Conservation (phyloP, 441 rosid genomes). For the California macrophylla region DNA sequence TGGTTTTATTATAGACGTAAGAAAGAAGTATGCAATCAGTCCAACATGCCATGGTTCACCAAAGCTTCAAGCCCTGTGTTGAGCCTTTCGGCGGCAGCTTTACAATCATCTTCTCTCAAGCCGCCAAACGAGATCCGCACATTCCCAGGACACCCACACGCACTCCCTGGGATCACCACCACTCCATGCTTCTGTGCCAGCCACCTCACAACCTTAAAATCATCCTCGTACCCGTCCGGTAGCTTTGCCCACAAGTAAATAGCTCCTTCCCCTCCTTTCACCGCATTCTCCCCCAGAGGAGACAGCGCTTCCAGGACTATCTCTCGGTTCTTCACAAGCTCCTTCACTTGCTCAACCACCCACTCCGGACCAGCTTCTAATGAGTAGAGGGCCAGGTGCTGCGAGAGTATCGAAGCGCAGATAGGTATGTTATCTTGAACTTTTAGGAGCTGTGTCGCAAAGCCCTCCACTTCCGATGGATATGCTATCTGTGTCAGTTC, state of each 20-base stretch:
- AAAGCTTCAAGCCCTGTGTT: conserved; percentile 69
- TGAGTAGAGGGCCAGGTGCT: conserved; percentile 70
- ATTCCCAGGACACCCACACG: conserved; percentile 67
- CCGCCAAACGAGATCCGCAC: conserved; percentile 84
- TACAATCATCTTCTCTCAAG: conserved; percentile 51
- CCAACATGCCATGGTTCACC: conserved; percentile 53
- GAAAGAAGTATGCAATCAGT: no score
- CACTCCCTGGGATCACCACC: conserved; percentile 74
- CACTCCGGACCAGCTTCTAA: conserved; percentile 69
- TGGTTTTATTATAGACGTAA: no score
- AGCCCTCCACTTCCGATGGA: conserved; percentile 65
- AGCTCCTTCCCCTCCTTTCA: conserved; percentile 94
- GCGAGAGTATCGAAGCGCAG: conserved; percentile 77
- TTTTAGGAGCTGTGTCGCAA: conserved; percentile 62
- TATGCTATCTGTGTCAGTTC: conserved; percentile 62
- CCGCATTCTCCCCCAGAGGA: conserved; percentile 64
- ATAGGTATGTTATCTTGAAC: conserved; percentile 96
- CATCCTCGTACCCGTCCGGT: conserved; percentile 44
- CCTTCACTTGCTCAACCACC: conserved; percentile 57
- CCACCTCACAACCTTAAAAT: conserved; percentile 66
- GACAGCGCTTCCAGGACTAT: conserved; percentile 61
- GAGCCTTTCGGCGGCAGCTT: conserved; percentile 62
- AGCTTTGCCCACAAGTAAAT: conserved; percentile 92
- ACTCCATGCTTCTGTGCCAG: conserved; percentile 74
- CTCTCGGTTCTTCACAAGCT: conserved; percentile 70